phyloP scores from a whole-genome alignment of 768 basidiomycete species.

The Gelatoporia subvermispora region DNA sequence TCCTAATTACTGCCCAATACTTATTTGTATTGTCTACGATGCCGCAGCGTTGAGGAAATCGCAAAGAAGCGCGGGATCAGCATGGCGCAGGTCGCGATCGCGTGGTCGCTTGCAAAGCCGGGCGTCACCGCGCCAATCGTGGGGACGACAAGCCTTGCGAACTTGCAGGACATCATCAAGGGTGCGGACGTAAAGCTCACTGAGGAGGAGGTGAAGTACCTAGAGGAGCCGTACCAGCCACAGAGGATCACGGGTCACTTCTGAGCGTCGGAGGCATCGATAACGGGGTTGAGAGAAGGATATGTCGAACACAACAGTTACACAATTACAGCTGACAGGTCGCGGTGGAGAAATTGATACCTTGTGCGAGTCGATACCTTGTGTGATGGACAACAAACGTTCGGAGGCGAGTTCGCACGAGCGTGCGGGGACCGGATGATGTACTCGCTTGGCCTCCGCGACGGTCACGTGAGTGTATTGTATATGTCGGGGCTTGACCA shows the following conservation, averaged over 20 bases:
- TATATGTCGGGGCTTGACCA: no score
- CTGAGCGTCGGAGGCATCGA: conserved; percentile 16
- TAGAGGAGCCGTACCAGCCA: conserved; percentile 51
- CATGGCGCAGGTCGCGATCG: conserved; percentile 43
- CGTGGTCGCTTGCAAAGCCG: conserved; percentile 34
- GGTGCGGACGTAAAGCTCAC: conserved; percentile 42
- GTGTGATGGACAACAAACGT: no score
- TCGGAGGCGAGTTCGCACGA: no score
- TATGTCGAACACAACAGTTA: no score
- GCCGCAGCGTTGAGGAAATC: neutral
- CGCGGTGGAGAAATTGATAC: no score
- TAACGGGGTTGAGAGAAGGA: no score
- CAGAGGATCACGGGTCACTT: conserved; percentile 40
- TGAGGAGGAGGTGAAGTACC: conserved; percentile 51
- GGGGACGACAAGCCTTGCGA: conserved; percentile 30
- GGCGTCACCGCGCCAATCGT: conserved; percentile 35
- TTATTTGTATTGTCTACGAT: neutral
- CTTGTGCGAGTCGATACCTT: no score
- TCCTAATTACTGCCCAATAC: neutral
- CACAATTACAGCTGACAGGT: no score
- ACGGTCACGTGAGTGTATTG: no score
- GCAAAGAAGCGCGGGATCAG: conserved; percentile 24
- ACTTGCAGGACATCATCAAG: conserved; percentile 29
- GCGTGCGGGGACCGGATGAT: no score
- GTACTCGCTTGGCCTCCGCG: no score